Percentiles rank a stretch among this genome's conserved stretches.
phyloP scores from a whole-genome alignment of 495 filamentous ascomycete genomes.

The Barbatosphaeria neglecta region DNA sequence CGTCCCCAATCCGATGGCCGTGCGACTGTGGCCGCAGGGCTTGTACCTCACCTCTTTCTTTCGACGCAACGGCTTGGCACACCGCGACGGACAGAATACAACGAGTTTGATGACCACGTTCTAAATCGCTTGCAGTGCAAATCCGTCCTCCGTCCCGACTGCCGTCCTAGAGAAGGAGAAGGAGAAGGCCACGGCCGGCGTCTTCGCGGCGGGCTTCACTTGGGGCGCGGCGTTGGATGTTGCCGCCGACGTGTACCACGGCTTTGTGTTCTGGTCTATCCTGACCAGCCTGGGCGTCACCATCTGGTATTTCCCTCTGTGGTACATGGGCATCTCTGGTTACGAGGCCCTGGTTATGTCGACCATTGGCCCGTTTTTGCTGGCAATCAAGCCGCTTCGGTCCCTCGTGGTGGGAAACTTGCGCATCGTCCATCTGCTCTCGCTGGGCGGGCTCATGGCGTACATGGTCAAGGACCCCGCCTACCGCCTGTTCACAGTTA shows the following conservation, averaged over 20 bases:
- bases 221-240: slow-evolving; percentile 68
- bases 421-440: slow-evolving; percentile 58
- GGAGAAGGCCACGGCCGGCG: slow-evolving; percentile 56
- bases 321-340: slow-evolving; percentile 98
- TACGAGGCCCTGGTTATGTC: slow-evolving; percentile 83
- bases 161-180: slow-evolving; percentile 83
- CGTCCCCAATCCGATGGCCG: no score
- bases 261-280: slow-evolving; percentile 92
- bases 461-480: slow-evolving; percentile 66
- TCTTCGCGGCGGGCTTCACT: slow-evolving; percentile 62
- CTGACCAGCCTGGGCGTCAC: slow-evolving; percentile 77
- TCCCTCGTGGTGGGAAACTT: slow-evolving; percentile 55
- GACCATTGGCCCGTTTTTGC: slow-evolving; percentile 73
- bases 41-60: slow-evolving; percentile 20
- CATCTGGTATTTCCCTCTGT: slow-evolving; percentile 98
- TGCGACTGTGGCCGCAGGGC: slow-evolving; percentile 12
- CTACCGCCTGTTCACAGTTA: slow-evolving; percentile 66
- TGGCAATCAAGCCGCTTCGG: slow-evolving; percentile 58
- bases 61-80: no score
- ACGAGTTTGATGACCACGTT: slow-evolving; percentile 32
- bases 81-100: slow-evolving; percentile 26
- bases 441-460: slow-evolving; percentile 67
- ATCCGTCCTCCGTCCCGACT: slow-evolving; percentile 55
- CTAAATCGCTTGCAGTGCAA: slow-evolving; percentile 26
- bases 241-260: slow-evolving; percentile 82